These are phyloP conservation scores for Sporothrix euskadiensis DNA, from an alignment of 2,329 filamentous ascomycete genomes.

Conservation along the genomic window DNA sequence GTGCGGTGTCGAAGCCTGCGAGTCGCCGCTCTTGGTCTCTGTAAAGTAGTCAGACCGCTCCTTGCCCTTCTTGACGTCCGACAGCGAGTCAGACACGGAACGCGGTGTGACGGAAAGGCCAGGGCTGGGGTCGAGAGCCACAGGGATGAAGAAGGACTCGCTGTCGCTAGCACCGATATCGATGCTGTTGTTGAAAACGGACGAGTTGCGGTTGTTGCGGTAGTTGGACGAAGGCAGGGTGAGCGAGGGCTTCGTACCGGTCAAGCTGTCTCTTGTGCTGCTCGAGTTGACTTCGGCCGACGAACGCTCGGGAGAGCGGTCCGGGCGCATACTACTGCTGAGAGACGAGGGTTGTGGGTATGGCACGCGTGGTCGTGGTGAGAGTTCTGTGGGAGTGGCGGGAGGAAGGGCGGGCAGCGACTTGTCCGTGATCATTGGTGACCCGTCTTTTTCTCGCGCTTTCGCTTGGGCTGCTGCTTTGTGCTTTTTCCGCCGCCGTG, in stretches of 20 bases:
- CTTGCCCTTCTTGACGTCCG: constrained; percentile 51
- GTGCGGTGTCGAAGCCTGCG: constrained; percentile 70
- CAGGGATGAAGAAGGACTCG: constrained; percentile 73
- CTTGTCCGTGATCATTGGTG: constrained; percentile 78
- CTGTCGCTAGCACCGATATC: constrained; percentile 52
- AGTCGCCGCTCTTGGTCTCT: constrained; percentile 47
- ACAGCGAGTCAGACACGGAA: constrained; percentile 51
- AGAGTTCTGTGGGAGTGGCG: constrained; percentile 69
- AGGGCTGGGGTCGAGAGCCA: constrained; percentile 71
- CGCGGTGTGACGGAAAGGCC: constrained; percentile 56
- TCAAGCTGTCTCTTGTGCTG: constrained; percentile 38
- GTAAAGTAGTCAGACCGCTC: constrained; percentile 56
- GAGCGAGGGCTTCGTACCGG: constrained; percentile 40
- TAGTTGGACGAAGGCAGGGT: constrained; percentile 75
- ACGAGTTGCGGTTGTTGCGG: constrained; percentile 73
- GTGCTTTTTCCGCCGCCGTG: constrained; percentile 81
- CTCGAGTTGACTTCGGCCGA: constrained; percentile 43
- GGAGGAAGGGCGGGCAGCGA: constrained; percentile 86
- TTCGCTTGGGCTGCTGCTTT: constrained; percentile 66
- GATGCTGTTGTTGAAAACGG: constrained; percentile 51
- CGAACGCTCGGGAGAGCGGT: constrained; percentile 56
- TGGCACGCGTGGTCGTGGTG: constrained; percentile 58
- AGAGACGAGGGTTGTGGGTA: constrained; percentile 57
- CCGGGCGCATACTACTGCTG: constrained; percentile 51
- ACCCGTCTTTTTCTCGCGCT: constrained; percentile 62